These are phyloP conservation scores for Coemansia sp. DNA, from an alignment of 192 early-diverging fungal species.

Conservation along the genomic window DNA sequence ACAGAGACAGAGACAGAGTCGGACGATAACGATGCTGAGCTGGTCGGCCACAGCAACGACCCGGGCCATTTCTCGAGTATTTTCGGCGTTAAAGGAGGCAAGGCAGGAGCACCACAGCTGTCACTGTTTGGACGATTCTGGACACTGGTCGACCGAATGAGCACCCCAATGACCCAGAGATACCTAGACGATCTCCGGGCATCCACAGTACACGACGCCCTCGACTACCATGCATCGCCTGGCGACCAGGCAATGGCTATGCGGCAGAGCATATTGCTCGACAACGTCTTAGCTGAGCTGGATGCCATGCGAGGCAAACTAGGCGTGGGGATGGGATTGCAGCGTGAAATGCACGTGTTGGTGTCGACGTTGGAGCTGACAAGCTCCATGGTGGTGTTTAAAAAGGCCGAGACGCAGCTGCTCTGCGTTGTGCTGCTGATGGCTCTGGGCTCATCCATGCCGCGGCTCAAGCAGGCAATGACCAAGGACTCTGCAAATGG, in stretches of 20 bases:
- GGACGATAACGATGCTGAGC: background rate
- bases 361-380: constrained; percentile 43
- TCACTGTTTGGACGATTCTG: constrained; percentile 49
- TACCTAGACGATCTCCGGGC: constrained; percentile 19
- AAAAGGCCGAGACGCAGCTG: constrained; percentile 22
- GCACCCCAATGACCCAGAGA: constrained; percentile 20
- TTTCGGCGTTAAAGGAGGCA: constrained; percentile 11
- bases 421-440: constrained; percentile 24
- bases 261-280: constrained; percentile 23
- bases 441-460: constrained; percentile 24
- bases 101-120: constrained; percentile 9
- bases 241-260: constrained; percentile 39
- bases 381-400: constrained; percentile 40
- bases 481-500: too few relatives aligned
- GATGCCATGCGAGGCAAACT: constrained; percentile 13
- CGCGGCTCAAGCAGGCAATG: background rate
- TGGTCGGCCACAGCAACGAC: background rate
- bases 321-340: constrained; percentile 2
- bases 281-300: constrained; percentile 14
- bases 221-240: constrained; percentile 22
- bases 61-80: constrained; percentile 21
- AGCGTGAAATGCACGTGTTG: constrained; percentile 22
- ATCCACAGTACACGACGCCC: background rate
- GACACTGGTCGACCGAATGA: constrained; percentile 31
- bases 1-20: background rate